phyloP scores from a whole-genome alignment of 2,329 filamentous ascomycete genomes.

The Lecanicillium sp. region DNA sequence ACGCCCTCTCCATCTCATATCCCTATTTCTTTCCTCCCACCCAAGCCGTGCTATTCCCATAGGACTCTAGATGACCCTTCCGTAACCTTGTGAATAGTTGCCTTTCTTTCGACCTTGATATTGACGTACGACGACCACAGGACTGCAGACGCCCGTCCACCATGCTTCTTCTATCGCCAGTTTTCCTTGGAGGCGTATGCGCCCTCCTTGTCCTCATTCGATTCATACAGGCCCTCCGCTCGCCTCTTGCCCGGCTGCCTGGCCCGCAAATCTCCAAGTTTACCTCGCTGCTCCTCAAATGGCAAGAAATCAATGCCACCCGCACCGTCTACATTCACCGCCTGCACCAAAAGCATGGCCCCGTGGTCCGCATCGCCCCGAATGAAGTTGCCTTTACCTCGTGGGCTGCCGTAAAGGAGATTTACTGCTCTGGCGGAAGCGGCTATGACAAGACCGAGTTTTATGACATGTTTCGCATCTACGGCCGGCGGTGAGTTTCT shows the following conservation, averaged over 20 bases:
- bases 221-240: constrained; percentile 19
- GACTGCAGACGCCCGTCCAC: not conserved
- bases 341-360: constrained; percentile 47
- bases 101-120: not conserved
- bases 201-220: constrained; percentile 17
- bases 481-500: constrained; percentile 39
- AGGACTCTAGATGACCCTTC: not conserved
- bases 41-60: not conserved
- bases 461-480: constrained; percentile 52
- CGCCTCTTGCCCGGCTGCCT: constrained; percentile 32
- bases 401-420: constrained; percentile 48
- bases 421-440: constrained; percentile 53
- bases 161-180: constrained; percentile 18
- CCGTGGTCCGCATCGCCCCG: constrained; percentile 48
- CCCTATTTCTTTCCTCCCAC: not conserved
- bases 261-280: constrained; percentile 40
- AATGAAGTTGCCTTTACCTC: constrained; percentile 53
- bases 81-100: not conserved
- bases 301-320: constrained; percentile 45
- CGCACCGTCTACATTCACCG: constrained; percentile 47
- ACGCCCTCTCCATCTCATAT: too few relatives aligned
- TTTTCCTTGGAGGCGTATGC: constrained; percentile 15
- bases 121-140: not conserved
- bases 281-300: constrained; percentile 43
- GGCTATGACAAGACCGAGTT: constrained; percentile 59